Base-by-base conservation (phyloP, 1,284 basidiomycete genomes). In the Irpex rosettiformis region DNA sequence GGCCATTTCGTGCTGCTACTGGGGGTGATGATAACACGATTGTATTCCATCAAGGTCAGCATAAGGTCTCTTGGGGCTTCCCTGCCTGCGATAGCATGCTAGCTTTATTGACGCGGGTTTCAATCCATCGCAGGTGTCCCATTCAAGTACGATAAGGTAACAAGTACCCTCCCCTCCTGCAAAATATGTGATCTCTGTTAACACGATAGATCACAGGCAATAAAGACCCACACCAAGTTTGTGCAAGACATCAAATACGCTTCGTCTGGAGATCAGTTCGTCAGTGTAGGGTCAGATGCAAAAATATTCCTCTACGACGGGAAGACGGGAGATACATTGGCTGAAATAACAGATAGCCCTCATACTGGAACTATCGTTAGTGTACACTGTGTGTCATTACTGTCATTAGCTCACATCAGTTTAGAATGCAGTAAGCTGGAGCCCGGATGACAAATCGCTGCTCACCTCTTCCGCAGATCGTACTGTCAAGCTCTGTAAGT, bases 231-330 rank as follows among this genome's bases (percentile, higher is more conserved):
- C 72, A 90, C 89, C 2, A 93, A 92, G 70, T 99, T 98, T 70
- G 93, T 99, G 3, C 94, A 98, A 72, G 93, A 98, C 60, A 85
- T 98, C 22, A 84, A 86, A 57, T 98, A 88, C 70, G 82, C 94
- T 0, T 86, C 89, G 0, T 87, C 87, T 30, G 95, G 94, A 3
- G 84, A 89, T 52, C 77, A 87, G 24, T 98, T 98, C 70, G 91
- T 86, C 13, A 95, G 93, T 51, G 94, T 93, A 13, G 96, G 94
- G 27, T 93, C 93, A 3, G 97, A 99, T 74, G 85, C 82, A 52
- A 96, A 95, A 75, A 77, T 89, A 21, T 92, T 97, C 75, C 67
- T 99, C 21, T 98, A 97, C 71, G 94, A 98, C 64, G 97, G 96
- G 28, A 88, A 91, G 73, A 88, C 85, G 2, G 96, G 95, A 1